Conservation (phyloP, 2,329 filamentous ascomycete genomes). For the Coniochaeta hoffmannii region DNA sequence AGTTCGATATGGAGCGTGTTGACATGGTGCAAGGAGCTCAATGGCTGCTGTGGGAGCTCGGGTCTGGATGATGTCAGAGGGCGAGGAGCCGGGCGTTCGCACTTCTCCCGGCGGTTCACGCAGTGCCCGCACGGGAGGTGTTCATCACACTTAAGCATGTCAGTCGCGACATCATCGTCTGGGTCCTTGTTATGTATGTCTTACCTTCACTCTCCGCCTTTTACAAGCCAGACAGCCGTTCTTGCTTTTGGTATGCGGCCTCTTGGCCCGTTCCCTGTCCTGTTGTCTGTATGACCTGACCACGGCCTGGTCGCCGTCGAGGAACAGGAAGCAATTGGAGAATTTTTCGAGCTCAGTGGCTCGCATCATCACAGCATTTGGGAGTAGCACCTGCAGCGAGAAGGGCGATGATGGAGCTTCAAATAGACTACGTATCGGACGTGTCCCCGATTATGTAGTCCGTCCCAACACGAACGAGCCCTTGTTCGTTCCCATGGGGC, state of each 20-base stretch:
- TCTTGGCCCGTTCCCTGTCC: neutral
- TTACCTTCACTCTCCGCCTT: slow-evolving; percentile 1
- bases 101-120: slow-evolving; percentile 16
- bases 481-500: neutral
- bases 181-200: neutral
- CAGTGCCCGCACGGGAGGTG: slow-evolving; percentile 19
- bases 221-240: slow-evolving; percentile 1
- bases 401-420: neutral
- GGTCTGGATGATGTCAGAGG: neutral
- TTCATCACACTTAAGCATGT: slow-evolving; percentile 20
- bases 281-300: neutral
- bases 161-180: neutral
- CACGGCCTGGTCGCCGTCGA: neutral
- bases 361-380: neutral
- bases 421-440: neutral
- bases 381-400: neutral
- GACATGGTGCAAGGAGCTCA: slow-evolving; percentile 9
- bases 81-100: slow-evolving; percentile 7
- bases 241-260: neutral
- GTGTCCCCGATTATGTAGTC: neutral
- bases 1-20: slow-evolving; percentile 24
- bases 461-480: neutral
- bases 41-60: neutral
- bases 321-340: slow-evolving; percentile 1
- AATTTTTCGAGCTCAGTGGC: neutral